Evolutionary conservation across 1,284 basidiomycete genomes (phyloP).

Genomic region (Laetiporus sulphureus): DNA sequence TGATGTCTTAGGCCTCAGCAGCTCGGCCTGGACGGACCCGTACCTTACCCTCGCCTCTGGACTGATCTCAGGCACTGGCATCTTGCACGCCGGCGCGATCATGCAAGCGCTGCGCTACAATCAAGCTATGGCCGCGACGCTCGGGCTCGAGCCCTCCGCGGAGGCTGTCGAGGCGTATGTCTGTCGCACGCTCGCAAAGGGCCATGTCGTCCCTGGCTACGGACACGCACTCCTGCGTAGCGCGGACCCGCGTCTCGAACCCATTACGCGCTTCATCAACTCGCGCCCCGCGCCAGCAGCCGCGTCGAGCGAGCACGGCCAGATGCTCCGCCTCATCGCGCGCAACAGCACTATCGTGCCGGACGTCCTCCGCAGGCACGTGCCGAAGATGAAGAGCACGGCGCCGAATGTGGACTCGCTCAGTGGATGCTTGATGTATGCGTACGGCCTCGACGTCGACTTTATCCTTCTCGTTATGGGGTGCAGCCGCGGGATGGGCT

Average conservation of each 20-base stretch:
- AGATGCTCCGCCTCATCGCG: constrained; percentile 6
- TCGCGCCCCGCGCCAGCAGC: background rate
- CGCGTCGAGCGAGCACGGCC: background rate
- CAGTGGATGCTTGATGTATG: constrained; percentile 8
- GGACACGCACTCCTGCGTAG: constrained; percentile 7
- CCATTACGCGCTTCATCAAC: constrained; percentile 4
- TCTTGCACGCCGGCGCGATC: constrained; percentile 7
- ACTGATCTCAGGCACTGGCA: constrained; percentile 7
- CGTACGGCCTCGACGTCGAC: constrained; percentile 6
- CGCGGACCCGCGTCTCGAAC: constrained; percentile 7
- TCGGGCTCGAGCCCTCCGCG: constrained; percentile 2
- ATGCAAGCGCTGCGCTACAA: constrained; percentile 6
- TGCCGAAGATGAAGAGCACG: constrained; percentile 6
- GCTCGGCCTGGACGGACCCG: constrained; percentile 8
- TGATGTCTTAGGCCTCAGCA: constrained; percentile 4
- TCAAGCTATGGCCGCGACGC: constrained; percentile 1
- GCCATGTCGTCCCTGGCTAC: constrained; percentile 7
- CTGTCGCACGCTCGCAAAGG: constrained; percentile 2
- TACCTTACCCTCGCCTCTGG: constrained; percentile 5
- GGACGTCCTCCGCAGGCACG: constrained; percentile 3
- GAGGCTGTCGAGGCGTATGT: constrained; percentile 5
- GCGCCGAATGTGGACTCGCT: constrained; percentile 9
- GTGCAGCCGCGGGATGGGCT: constrained; percentile 8
- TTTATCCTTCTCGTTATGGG: constrained; percentile 7
- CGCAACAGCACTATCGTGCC: constrained; percentile 8